Conservation (phyloP, 208 protist genomes). For the Lotmaria passim region DNA sequence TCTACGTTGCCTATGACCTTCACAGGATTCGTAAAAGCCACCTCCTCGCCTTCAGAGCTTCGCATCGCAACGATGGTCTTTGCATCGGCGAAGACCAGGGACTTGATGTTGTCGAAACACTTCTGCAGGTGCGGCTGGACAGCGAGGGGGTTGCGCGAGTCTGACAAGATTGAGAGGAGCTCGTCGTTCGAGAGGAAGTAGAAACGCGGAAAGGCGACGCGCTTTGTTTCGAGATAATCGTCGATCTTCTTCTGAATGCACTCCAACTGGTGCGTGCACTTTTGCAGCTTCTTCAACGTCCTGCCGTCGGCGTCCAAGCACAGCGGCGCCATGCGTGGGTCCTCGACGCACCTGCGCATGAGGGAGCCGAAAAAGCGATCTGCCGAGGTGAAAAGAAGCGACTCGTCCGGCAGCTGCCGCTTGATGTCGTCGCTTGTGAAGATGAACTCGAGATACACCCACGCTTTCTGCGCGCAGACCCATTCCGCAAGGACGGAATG, state of each 20-base stretch:
- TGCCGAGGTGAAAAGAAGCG: slow-evolving; percentile 82
- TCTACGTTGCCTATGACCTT: slow-evolving; percentile 94
- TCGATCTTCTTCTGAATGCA: slow-evolving; percentile 95
- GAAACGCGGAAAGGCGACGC: slow-evolving; percentile 95
- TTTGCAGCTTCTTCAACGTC: slow-evolving; percentile 84
- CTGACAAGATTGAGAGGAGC: slow-evolving; percentile 96
- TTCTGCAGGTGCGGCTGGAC: slow-evolving; percentile 96
- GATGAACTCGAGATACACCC: slow-evolving; percentile 98
- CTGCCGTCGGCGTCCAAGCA: slow-evolving; percentile 69
- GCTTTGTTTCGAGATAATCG: slow-evolving; percentile 96
- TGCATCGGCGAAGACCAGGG: slow-evolving; percentile 77
- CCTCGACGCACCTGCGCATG: slow-evolving; percentile 79
- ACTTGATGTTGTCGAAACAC: slow-evolving; percentile 95
- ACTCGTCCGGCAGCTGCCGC: slow-evolving; percentile 91
- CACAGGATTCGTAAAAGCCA: slow-evolving; percentile 80
- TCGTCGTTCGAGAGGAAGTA: slow-evolving; percentile 98
- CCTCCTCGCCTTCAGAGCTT: slow-evolving; percentile 90
- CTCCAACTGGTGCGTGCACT: slow-evolving; percentile 90
- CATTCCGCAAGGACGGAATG: slow-evolving; percentile 92
- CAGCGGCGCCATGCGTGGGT: slow-evolving; percentile 83
- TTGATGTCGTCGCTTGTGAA: slow-evolving; percentile 97
- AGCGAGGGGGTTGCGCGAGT: slow-evolving; percentile 94
- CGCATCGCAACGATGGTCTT: slow-evolving; percentile 88
- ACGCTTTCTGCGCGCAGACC: slow-evolving; percentile 94
- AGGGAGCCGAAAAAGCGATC: slow-evolving; percentile 90